Base-by-base conservation (phyloP, 306 rosid genomes). In the Castanopsis chinensis region DNA sequence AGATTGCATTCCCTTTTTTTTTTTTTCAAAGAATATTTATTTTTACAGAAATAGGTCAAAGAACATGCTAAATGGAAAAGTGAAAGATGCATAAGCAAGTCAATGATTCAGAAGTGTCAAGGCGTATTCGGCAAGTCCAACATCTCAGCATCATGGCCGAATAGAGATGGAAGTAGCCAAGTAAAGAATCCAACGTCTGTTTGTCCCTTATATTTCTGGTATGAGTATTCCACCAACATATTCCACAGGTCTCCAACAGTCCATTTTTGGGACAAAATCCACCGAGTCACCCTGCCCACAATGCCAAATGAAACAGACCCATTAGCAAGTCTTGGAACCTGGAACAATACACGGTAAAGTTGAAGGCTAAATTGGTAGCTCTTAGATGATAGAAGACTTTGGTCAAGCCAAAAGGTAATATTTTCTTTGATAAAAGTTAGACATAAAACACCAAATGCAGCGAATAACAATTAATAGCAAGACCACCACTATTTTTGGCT, bases 171-270 rank as follows among this genome's bases (percentile, higher is more conserved):
- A 32, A 90, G 89, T 20, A 95, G 97, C 99, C 99, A 95, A 54
- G 71, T 72, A 41, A 95, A 82, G 89, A 92, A 95, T 65, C 95
- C 99, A 6, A 80, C 87, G 55, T 80, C 10, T 56, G 86, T 87
- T 83, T 89, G 89, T 78, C 94, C 92, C 15, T 90, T 85, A 33
- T 73, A 83, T 84, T 86, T 90, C 59, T 70, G 87, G 77, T 67
- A 65, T 33, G 91, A 88, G 83, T 95, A 95, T 79, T 95, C 95
- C 20, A 52, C 74, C 76, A 95, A 33, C 94, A 91, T 90, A 74
- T 82, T 84, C 97, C 95, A 95, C 9, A 95, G 87, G 77, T 95
- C 99, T 41, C 97, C 99, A 45, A 90, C 94, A 8, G 97, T 94
- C 99, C 99, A 92, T 80, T 85, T 74, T 11, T 94, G 95, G 15